These are phyloP conservation scores for Draba incana DNA, from an alignment of 345 rosid species.

Conservation along the genomic window DNA sequence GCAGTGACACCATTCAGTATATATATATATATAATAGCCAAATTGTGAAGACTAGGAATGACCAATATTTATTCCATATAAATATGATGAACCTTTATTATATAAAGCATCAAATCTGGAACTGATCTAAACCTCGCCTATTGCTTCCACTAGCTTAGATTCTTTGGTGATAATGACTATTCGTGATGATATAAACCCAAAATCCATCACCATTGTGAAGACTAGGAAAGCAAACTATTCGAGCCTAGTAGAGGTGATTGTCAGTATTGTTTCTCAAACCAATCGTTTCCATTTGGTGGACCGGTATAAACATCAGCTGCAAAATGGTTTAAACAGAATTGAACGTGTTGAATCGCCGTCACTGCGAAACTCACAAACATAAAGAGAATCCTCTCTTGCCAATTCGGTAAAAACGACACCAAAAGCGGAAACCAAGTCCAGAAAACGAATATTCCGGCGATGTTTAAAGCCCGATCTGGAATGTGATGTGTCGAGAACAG, in stretches of 20 bases:
- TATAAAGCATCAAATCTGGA: constrained; percentile 51
- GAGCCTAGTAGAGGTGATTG: no score
- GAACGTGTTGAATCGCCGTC: constrained; percentile 78
- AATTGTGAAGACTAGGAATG: no score
- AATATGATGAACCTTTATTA: constrained; percentile 55
- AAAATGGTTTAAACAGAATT: constrained; percentile 88
- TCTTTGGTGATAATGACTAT: no score
- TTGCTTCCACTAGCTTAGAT: no score
- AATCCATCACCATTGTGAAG: no score
- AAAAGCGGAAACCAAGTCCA: constrained; percentile 96
- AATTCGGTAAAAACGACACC: constrained; percentile 70
- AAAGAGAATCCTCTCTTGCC: constrained; percentile 76
- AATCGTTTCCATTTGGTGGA: constrained; percentile 72
- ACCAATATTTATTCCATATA: no score
- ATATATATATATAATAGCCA: no score
- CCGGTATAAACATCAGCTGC: constrained; percentile 82
- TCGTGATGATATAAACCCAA: no score
- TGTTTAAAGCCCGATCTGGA: constrained; percentile 72
- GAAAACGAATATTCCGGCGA: constrained; percentile 65
- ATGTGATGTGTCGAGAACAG: constrained; percentile 61
- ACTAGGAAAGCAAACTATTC: no score
- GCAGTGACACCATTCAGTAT: no score
- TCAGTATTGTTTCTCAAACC: constrained; percentile 98
- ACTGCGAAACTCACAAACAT: constrained; percentile 66
- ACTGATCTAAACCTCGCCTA: constrained; percentile 79